Percentiles rank a stretch among this genome's conserved stretches.
These are phyloP conservation scores for Tulasnella sp. DNA, from an alignment of 768 basidiomycete species.

Conservation along the genomic window DNA sequence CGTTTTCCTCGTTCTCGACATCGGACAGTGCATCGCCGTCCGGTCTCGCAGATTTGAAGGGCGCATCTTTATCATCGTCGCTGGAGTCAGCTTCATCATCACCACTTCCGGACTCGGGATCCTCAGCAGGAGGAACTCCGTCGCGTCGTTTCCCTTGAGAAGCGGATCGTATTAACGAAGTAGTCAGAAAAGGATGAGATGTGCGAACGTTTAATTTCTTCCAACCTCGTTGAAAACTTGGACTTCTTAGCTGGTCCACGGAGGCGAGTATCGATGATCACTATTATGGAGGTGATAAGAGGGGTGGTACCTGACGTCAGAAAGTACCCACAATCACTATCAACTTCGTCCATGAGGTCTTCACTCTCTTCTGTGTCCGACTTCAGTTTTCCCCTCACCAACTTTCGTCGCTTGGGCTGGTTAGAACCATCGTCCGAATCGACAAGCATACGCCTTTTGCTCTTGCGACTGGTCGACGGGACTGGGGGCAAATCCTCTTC, in stretches of 20 bases:
- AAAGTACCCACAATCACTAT: slow-evolving; percentile 41
- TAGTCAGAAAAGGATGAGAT: neutral
- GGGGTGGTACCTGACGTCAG: neutral
- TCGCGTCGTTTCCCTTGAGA: slow-evolving; percentile 28
- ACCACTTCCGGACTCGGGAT: neutral
- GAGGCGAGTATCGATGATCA: slow-evolving; percentile 50
- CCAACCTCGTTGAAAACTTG: slow-evolving; percentile 48
- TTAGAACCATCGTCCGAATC: slow-evolving; percentile 5
- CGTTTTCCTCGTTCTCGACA: slow-evolving; percentile 18
- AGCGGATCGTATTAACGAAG: neutral
- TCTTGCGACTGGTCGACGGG: neutral
- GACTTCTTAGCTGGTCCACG: slow-evolving; percentile 49
- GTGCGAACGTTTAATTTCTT: slow-evolving; percentile 51
- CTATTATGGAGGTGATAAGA: slow-evolving; percentile 27
- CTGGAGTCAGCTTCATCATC: slow-evolving; percentile 6
- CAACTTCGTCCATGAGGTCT: slow-evolving; percentile 38
- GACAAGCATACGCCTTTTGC: neutral
- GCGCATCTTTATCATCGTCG: neutral
- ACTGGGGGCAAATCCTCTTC: slow-evolving; percentile 4
- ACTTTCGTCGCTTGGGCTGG: neutral
- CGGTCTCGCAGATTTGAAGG: slow-evolving; percentile 18
- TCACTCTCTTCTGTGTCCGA: slow-evolving; percentile 25
- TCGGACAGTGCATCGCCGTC: slow-evolving; percentile 17
- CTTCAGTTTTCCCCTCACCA: slow-evolving; percentile 8
- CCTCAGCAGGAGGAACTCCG: neutral